These are phyloP conservation scores for Neurospora tetrasperma DNA, from an alignment of 495 filamentous ascomycete genomes.

Conservation along the genomic window DNA sequence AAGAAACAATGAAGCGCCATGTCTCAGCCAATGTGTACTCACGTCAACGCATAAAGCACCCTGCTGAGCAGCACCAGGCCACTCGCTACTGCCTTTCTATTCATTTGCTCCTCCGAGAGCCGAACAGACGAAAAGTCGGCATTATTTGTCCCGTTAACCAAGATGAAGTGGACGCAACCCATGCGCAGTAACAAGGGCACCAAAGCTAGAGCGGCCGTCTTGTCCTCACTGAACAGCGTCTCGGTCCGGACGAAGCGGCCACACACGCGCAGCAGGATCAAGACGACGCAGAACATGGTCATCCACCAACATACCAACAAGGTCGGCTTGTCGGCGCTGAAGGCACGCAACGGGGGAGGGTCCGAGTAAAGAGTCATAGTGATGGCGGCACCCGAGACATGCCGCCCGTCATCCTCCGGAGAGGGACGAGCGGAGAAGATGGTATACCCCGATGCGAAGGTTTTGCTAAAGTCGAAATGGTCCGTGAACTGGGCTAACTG, in stretches of 20 bases:
- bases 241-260: constrained; percentile 78
- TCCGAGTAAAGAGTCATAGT: constrained; percentile 45
- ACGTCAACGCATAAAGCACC: constrained; percentile 62
- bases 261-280: constrained; percentile 65
- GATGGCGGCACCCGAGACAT: constrained; percentile 16
- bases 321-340: constrained; percentile 57
- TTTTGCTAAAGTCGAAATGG: background rate
- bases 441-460: background rate
- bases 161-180: constrained; percentile 74
- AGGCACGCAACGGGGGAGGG: constrained; percentile 47
- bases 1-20: background rate
- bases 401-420: constrained; percentile 51
- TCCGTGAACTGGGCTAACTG: background rate
- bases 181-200: constrained; percentile 75
- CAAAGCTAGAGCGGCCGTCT: constrained; percentile 67
- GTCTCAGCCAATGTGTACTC: constrained; percentile 5
- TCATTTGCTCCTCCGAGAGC: constrained; percentile 38
- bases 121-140: constrained; percentile 30
- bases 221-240: constrained; percentile 77
- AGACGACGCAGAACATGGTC: constrained; percentile 65
- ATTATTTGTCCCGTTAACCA: constrained; percentile 87
- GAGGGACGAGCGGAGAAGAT: constrained; percentile 45
- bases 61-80: constrained; percentile 54
- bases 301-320: constrained; percentile 94
- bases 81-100: constrained; percentile 48